phyloP scores from a whole-genome alignment of 176 grass and related monocot species.

The Triticum dicoccoides region DNA sequence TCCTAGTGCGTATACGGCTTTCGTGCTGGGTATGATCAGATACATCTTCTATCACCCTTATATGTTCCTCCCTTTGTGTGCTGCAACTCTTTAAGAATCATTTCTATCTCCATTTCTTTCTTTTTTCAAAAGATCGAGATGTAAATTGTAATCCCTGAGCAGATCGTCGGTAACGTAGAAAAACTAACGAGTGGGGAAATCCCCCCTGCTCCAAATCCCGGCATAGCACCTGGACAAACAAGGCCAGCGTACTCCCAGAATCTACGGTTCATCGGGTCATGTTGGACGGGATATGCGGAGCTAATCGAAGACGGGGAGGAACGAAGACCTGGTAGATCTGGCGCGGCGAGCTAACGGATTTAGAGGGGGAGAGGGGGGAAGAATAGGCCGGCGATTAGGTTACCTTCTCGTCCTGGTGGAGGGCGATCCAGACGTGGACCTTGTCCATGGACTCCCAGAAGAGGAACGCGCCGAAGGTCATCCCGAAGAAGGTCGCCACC shows the following conservation, averaged over 20 bases:
- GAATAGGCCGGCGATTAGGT: not conserved
- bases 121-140: not conserved
- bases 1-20: not conserved
- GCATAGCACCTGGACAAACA: not conserved
- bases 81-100: not conserved
- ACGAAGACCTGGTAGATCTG: conserved; percentile 13
- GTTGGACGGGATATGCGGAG: not conserved
- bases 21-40: not conserved
- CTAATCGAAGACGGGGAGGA: not conserved
- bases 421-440: conserved; percentile 87
- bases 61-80: not conserved
- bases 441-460: conserved; percentile 97
- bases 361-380: not conserved
- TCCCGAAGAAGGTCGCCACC: conserved; percentile 87
- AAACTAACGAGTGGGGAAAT: not conserved
- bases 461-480: conserved; percentile 91
- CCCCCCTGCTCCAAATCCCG: not conserved
- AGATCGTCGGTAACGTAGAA: not conserved
- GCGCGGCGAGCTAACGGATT: not conserved
- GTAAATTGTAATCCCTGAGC: not conserved
- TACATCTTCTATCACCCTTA: not conserved
- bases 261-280: not conserved
- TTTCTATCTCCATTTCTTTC: not conserved
- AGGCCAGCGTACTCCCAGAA: not conserved
- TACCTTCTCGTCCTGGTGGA: conserved; percentile 98